phyloP scores from a whole-genome alignment of 805 yeast genomes.

The Wickerhamiella galacta region DNA sequence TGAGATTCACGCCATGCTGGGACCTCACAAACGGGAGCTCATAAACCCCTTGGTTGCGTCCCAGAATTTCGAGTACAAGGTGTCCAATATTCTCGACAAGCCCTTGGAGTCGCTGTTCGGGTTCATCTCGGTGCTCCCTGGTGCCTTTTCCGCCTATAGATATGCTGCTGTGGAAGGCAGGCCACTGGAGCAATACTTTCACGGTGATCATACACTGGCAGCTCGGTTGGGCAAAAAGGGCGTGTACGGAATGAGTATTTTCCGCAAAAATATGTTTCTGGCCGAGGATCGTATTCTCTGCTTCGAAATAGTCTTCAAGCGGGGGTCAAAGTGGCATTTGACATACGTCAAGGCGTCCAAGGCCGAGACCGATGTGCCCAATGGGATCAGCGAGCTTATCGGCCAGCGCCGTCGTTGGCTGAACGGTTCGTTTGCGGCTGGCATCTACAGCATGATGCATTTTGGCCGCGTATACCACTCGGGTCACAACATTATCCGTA shows the following conservation, averaged over 20 bases:
- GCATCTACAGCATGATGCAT: conserved; percentile 36
- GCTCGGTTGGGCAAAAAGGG: conserved; percentile 32
- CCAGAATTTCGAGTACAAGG: conserved; percentile 51
- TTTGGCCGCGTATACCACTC: conserved; percentile 40
- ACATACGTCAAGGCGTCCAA: conserved; percentile 44
- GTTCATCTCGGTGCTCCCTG: conserved; percentile 48
- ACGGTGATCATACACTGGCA: conserved; percentile 42
- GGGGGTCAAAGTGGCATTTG: conserved; percentile 41
- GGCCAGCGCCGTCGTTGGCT: conserved; percentile 54
- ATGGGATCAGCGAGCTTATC: conserved; percentile 41
- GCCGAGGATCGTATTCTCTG: conserved; percentile 57
- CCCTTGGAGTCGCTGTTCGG: conserved; percentile 52
- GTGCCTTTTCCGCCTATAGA: conserved; percentile 52
- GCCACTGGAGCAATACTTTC: conserved; percentile 49
- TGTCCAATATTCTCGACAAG: conserved; percentile 49
- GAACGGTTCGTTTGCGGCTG: conserved; percentile 55
- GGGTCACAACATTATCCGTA: conserved; percentile 34
- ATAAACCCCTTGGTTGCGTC: conserved; percentile 48
- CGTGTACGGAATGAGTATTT: conserved; percentile 42
- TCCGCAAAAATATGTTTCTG: conserved; percentile 51
- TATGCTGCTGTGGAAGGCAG: conserved; percentile 44
- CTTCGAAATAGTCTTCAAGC: conserved; percentile 45
- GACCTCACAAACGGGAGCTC: conserved; percentile 25
- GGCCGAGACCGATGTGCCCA: conserved; percentile 59
- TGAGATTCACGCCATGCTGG: conserved; percentile 47